These are phyloP conservation scores for Cladosporium sp. DNA, from an alignment of 2,329 filamentous ascomycete species.

Conservation along the genomic window DNA sequence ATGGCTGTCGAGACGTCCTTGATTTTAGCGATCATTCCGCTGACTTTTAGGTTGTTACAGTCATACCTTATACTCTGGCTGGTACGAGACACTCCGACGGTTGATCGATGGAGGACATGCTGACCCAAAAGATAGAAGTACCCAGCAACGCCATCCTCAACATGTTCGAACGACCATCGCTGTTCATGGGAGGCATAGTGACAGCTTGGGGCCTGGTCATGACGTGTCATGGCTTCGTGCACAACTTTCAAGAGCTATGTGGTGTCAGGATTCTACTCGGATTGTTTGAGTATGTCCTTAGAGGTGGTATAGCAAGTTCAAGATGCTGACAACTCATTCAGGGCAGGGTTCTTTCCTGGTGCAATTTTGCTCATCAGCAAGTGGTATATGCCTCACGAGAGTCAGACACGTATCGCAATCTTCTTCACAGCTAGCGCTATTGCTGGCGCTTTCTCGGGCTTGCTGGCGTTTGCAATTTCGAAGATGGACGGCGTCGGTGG, in stretches of 20 bases:
- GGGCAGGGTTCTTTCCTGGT: constrained; percentile 61
- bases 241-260: constrained; percentile 42
- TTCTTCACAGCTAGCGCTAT: constrained; percentile 41
- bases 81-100: not conserved
- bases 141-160: constrained; percentile 50
- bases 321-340: constrained; percentile 45
- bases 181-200: constrained; percentile 42
- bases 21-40: not conserved
- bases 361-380: constrained; percentile 31
- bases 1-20: not conserved
- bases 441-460: constrained; percentile 53
- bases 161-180: constrained; percentile 46
- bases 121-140: constrained; percentile 50
- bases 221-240: constrained; percentile 50
- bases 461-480: constrained; percentile 54
- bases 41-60: not conserved
- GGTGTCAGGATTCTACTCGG: constrained; percentile 43
- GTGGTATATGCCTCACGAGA: constrained; percentile 40
- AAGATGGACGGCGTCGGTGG: constrained; percentile 39
- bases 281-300: constrained; percentile 40
- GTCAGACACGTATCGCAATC: constrained; percentile 35
- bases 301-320: not conserved
- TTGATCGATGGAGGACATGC: not conserved
- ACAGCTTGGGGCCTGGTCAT: constrained; percentile 38
- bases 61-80: constrained; percentile 15